A percentile compares a stretch with the other conserved stretches of the same genome.
Evolutionary conservation across 768 basidiomycete species (phyloP).

Genomic region (Russula ochroleuca): DNA sequence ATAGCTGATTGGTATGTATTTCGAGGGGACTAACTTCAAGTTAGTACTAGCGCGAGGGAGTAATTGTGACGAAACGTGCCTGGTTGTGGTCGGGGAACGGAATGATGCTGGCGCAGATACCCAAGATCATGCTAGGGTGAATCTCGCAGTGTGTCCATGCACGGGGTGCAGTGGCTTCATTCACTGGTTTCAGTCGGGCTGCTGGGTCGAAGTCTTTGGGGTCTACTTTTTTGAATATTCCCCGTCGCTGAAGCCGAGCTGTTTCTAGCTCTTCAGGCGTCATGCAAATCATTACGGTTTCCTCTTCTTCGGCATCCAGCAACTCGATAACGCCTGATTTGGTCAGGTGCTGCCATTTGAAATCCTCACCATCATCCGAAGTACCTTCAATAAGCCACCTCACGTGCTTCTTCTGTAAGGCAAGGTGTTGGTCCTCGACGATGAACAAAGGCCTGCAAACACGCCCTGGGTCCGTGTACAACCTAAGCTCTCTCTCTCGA

Average conservation of each 20-base stretch:
- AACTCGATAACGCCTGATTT: constrained; percentile 89
- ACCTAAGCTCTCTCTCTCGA: constrained; percentile 85
- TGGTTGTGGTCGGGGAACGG: constrained; percentile 99
- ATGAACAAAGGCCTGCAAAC: constrained; percentile 97
- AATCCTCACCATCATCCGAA: constrained; percentile 48
- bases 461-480: constrained; percentile 96
- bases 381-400: constrained; percentile 57
- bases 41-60: neutral
- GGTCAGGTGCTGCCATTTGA: constrained; percentile 79
- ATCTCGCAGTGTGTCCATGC: constrained; percentile 99
- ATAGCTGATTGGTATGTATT: constrained; percentile 99
- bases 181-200: constrained; percentile 70
- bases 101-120: constrained; percentile 97
- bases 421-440: constrained; percentile 85
- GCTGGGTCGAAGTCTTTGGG: constrained; percentile 76
- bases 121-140: constrained; percentile 98
- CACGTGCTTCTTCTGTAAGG: constrained; percentile 80
- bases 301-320: constrained; percentile 97
- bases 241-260: constrained; percentile 55
- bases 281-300: constrained; percentile 99
- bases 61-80: constrained; percentile 44
- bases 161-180: constrained; percentile 63
- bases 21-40: constrained; percentile 80
- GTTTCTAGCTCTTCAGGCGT: constrained; percentile 92
- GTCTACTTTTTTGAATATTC: constrained; percentile 35